phyloP scores from a whole-genome alignment of 139 green algal genomes.

The Trebouxia sp. region DNA sequence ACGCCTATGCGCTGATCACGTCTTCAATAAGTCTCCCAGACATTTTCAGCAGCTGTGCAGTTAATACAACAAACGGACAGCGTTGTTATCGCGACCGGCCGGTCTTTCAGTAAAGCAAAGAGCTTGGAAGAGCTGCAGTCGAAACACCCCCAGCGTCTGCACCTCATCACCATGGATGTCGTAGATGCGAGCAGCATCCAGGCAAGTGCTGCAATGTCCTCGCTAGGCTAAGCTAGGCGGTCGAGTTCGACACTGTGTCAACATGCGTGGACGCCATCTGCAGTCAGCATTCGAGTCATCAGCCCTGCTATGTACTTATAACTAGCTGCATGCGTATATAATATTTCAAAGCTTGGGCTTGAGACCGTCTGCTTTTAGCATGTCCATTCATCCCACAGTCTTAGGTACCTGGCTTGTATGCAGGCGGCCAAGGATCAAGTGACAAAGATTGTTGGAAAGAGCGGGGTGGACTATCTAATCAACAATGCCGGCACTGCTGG shows the following conservation, averaged over 20 bases:
- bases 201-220: neutral
- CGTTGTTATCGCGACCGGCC: neutral
- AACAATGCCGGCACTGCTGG: constrained; percentile 3
- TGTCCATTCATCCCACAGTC: neutral
- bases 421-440: neutral
- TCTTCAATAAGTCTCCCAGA: neutral
- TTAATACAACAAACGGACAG: neutral
- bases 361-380: no score
- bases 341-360: no score
- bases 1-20: neutral
- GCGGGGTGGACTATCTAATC: constrained; percentile 3
- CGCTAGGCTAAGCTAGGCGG: no score
- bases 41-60: neutral
- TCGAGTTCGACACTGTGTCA: no score
- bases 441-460: neutral
- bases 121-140: neutral
- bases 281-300: no score
- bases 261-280: no score
- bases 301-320: no score
- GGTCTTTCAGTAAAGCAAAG: neutral
- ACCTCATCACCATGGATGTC: neutral
- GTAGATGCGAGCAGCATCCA: neutral
- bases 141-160: neutral
- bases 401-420: neutral
- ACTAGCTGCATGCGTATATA: no score